These are phyloP conservation scores for Penicillium sp. DNA, from an alignment of 2,329 filamentous ascomycete species.

Conservation along the genomic window DNA sequence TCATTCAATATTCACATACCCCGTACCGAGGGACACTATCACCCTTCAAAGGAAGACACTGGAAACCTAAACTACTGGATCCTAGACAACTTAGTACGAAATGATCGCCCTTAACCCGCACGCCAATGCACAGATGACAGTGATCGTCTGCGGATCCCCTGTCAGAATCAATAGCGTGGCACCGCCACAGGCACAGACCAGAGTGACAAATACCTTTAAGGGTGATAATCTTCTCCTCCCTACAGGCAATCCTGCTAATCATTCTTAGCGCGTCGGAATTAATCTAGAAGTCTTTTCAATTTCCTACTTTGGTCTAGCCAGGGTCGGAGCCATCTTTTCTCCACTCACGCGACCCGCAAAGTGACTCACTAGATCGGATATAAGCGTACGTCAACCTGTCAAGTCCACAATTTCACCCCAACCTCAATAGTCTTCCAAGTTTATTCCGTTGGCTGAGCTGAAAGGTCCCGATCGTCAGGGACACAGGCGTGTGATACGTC, in stretches of 20 bases:
- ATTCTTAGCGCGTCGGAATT: not conserved
- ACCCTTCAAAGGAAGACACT: not conserved
- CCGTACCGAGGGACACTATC: not conserved
- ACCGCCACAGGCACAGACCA: constrained; percentile 25
- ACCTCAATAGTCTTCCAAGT: constrained; percentile 1
- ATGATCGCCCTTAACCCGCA: constrained; percentile 12
- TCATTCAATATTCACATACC: not conserved
- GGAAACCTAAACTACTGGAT: not conserved
- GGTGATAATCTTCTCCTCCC: not conserved
- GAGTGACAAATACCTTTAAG: constrained; percentile 21
- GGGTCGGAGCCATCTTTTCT: not conserved
- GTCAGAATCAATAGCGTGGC: constrained; percentile 26
- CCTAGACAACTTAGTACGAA: not conserved
- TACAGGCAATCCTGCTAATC: not conserved
- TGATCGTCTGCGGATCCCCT: constrained; percentile 17
- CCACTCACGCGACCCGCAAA: not conserved
- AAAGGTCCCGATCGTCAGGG: constrained; percentile 5
- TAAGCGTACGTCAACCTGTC: not conserved
- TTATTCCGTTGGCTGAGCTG: not conserved
- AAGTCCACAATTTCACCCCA: not conserved
- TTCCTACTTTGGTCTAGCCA: not conserved
- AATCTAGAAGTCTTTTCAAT: not conserved
- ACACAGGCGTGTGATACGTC: constrained; percentile 5
- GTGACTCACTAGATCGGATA: not conserved
- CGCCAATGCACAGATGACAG: constrained; percentile 15